Percentiles rank a stretch among this genome's conserved stretches.
phyloP scores from a whole-genome alignment of 1,284 basidiomycete species.

The Mycena sp. region DNA sequence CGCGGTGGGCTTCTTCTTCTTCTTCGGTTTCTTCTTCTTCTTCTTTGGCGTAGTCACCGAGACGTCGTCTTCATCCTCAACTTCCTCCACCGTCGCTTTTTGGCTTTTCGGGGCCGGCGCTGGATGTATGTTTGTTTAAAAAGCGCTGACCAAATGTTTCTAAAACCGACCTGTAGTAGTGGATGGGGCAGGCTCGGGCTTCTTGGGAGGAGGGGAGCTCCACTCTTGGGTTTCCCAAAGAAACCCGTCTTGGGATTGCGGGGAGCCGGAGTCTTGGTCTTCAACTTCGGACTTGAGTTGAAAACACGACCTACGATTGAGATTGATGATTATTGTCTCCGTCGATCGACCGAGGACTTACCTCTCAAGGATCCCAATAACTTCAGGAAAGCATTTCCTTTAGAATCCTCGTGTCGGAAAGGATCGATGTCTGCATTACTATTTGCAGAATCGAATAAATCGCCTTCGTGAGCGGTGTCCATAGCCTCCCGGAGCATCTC shows the following conservation, averaged over 20 bases:
- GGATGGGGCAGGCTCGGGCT: slow-evolving; percentile 29
- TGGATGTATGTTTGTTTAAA: neutral
- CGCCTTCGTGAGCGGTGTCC: slow-evolving; percentile 68
- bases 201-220: slow-evolving; percentile 14
- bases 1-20: slow-evolving; percentile 66
- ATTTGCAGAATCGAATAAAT: slow-evolving; percentile 66
- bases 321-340: slow-evolving; percentile 10
- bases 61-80: slow-evolving; percentile 68
- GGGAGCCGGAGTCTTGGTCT: slow-evolving; percentile 39
- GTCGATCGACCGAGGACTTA: slow-evolving; percentile 36
- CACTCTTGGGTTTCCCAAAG: slow-evolving; percentile 23
- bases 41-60: slow-evolving; percentile 55
- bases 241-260: slow-evolving; percentile 31
- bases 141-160: neutral
- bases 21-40: slow-evolving; percentile 77
- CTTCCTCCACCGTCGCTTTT: slow-evolving; percentile 70
- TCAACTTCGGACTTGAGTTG: slow-evolving; percentile 65
- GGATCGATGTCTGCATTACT: slow-evolving; percentile 53
- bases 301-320: slow-evolving; percentile 71
- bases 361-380: slow-evolving; percentile 76
- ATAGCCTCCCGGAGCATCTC: slow-evolving; percentile 74
- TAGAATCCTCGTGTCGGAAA: slow-evolving; percentile 47
- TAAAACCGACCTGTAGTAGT: slow-evolving; percentile 36
- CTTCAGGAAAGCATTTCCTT: slow-evolving; percentile 79
- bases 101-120: slow-evolving; percentile 43